phyloP scores from a whole-genome alignment of 2,329 filamentous ascomycete genomes.

The Fusarium metavorans region DNA sequence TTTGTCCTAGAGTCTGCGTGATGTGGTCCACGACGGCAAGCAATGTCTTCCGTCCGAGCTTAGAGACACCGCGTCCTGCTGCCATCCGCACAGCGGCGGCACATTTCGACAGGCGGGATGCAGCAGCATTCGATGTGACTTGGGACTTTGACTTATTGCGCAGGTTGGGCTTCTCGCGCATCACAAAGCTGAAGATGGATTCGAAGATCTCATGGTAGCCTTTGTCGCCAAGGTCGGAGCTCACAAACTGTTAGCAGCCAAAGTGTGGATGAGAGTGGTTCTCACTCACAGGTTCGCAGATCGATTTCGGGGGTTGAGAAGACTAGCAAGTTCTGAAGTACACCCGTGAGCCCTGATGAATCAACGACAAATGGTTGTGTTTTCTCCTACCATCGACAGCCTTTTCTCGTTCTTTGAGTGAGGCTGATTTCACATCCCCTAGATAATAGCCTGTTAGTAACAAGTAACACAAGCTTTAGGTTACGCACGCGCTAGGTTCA shows the following conservation, averaged over 20 bases:
- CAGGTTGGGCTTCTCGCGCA: conserved; percentile 75
- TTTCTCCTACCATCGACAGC: conserved; percentile 55
- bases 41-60: conserved; percentile 81
- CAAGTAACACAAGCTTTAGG: neutral
- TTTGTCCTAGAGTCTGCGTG: conserved; percentile 74
- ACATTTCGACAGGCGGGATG: conserved; percentile 73
- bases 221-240: conserved; percentile 73
- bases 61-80: conserved; percentile 75
- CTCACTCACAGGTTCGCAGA: conserved; percentile 51
- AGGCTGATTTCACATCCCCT: conserved; percentile 52
- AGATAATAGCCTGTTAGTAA: conserved; percentile 14
- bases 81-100: conserved; percentile 78
- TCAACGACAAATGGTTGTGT: neutral
- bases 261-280: neutral
- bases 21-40: conserved; percentile 85
- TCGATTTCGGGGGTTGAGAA: conserved; percentile 54
- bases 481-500: conserved; percentile 50
- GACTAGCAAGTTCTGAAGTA: conserved; percentile 51
- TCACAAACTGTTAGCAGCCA: conserved; percentile 36
- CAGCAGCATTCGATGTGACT: conserved; percentile 59
- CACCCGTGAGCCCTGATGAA: conserved; percentile 14
- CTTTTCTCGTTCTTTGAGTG: conserved; percentile 53
- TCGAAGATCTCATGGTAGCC: conserved; percentile 87
- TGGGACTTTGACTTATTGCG: conserved; percentile 65
- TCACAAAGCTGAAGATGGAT: conserved; percentile 76